Evolutionary conservation across 1,139 yeast genomes (phyloP), one percentile per base, ranked within the genome.

Genomic region (Magnusiomyces paraingens): DNA sequence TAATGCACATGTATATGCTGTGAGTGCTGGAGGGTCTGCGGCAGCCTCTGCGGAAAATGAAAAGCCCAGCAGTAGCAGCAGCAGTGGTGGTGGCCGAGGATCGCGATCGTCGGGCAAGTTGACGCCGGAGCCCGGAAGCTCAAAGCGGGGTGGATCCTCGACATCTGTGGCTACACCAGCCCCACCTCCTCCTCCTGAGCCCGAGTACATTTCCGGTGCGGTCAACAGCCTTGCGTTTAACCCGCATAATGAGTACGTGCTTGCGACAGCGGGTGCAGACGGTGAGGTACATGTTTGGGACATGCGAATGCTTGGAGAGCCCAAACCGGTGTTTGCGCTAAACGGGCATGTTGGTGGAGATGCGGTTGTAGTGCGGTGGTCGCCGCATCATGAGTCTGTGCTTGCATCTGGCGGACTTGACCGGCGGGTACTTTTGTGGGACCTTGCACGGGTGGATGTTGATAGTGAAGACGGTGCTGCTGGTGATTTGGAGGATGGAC

Each of bases 371-470:
- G 60, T 58, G 12, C 81, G 84, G 62, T 90, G 96, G 95, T 88
- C 86, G 60, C 89, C 90, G 0, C 73, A 71, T 35, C 67, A 70
- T 43, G 78, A 78, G 32, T 74, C 82, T 2, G 70, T 89, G 0
- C 64, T 93, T 17, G 95, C 90, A 0, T 77, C 90, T 1, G 83
- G 86, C 0, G 87, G 95, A 0, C 76, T 73, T 1, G 98, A 91
- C 67, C 78, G 82, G 5, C 70, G 80, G 43, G 91, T 87, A 10
- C 80, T 81, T 62, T 54, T 93, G 1, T 86, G 89, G 83, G 91
- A 89, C 64, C 68, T 82, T 2, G 64, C 78, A 1, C 65, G 67
- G 36, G 65, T 68, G 6, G 73, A 70, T 1, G 36, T 14, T 22
- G 36, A 47, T 6, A 66, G 52, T 50, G 62, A 55, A 54, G 57